Evolutionary conservation across 106 monocot species (phyloP), one percentile per base, ranked within the genome.

Genomic region (Dendrobium officinale): DNA sequence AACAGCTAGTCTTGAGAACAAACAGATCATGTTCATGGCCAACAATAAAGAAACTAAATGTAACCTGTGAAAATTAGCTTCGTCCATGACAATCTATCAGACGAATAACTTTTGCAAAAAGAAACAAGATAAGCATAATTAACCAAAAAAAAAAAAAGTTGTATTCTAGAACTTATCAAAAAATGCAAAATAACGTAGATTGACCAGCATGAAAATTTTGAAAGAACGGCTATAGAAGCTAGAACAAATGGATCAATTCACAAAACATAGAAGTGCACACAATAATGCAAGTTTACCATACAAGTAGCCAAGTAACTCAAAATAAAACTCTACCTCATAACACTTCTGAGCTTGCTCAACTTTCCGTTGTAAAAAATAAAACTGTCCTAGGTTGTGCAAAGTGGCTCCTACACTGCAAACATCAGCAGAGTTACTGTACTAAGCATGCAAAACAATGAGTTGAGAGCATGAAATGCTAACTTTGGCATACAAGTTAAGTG

Each of bases 321-420:
- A 49, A 64, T 18, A 43, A 27, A 54, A 13, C 42, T 26, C 55
- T 88, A 97, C 97, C 98, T 95, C 98, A 84, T 93, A 99, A 81
- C 83, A 99, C 64, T 76, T 84, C 59, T 74, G 92, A 73, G 98
- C 92, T 87, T 91, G 86, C 76, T 95, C 88, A 83, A 95, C 84
- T 75, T 91, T 95, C 33, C 80, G 79, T 78, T 90, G 92, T 64
- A 86, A 79, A 86, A 93, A 87, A 86, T 99, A 95, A 86, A 92
- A 95, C 79, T 91, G 95, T 20, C 95, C 98, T 42, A 99, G 91
- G 80, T 95, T 99, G 84, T 99, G 98, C 79, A 99, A 81, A 68
- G 95, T 95, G 79, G 94, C 95, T 26, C 95, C 98, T 73, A 99
- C 92, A 68, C 98, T 97, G 81, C 29, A 82, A 74, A 41, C 83